A percentile compares a stretch with the other conserved stretches of the same genome.
These are phyloP conservation scores for Eutrema salsugineum DNA, from an alignment of 441 rosid genomes.

Conservation along the genomic window DNA sequence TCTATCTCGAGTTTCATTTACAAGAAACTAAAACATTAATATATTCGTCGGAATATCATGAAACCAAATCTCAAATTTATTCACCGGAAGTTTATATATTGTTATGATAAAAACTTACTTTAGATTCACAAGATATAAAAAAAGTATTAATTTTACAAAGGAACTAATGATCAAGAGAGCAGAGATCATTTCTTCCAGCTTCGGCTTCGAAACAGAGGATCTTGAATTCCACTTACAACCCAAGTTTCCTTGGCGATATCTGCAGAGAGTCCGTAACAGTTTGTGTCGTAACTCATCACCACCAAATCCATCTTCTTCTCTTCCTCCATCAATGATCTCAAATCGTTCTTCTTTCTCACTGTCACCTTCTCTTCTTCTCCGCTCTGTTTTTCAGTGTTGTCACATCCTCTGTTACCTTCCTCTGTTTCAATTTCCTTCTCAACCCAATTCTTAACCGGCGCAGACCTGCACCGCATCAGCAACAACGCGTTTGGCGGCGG, in stretches of 20 bases:
- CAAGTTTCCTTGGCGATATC: slow-evolving; percentile 83
- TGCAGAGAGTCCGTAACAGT: slow-evolving; percentile 55
- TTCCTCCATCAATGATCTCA: slow-evolving; percentile 72
- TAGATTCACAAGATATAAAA: neutral
- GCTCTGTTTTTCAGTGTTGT: slow-evolving; percentile 2
- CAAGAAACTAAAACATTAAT: neutral
- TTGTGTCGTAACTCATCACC: slow-evolving; percentile 56
- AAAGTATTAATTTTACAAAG: neutral
- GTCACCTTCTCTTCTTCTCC: slow-evolving; percentile 21
- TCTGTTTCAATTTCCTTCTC: slow-evolving; percentile 23
- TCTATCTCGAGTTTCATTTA: neutral
- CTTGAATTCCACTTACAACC: slow-evolving; percentile 65
- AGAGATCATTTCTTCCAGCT: slow-evolving; percentile 55
- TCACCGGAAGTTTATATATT: neutral
- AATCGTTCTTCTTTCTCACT: slow-evolving; percentile 41
- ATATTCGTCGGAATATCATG: neutral
- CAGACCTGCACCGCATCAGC: slow-evolving; percentile 89
- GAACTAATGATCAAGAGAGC: neutral
- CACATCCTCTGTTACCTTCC: neutral
- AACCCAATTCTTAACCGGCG: slow-evolving; percentile 68
- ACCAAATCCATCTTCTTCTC: slow-evolving; percentile 45
- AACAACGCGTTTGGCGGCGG: slow-evolving; percentile 84
- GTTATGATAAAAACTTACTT: neutral
- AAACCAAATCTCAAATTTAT: neutral
- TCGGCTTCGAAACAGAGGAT: slow-evolving; percentile 59